Evolutionary conservation across 1,139 yeast genomes (phyloP).

Genomic region (Diutina rugosa): DNA sequence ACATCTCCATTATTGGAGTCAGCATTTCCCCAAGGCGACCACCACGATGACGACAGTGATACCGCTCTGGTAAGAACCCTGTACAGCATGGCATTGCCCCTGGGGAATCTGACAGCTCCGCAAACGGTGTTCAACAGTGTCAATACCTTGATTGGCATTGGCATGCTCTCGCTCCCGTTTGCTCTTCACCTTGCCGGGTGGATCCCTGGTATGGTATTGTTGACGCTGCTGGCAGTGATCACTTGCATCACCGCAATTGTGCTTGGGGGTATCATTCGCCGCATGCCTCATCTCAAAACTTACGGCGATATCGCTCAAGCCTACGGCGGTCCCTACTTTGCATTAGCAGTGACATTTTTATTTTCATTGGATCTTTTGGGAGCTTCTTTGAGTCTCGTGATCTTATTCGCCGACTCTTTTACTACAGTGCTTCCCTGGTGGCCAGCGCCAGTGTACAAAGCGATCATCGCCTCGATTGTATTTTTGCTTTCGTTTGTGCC

Average conservation of each 20-base stretch:
- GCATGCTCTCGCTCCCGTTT: conserved; percentile 70
- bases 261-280: conserved; percentile 20
- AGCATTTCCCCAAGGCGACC: neutral
- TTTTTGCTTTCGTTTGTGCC: conserved; percentile 53
- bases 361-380: conserved; percentile 72
- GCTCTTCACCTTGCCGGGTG: conserved; percentile 77
- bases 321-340: conserved; percentile 31
- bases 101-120: conserved; percentile 38
- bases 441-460: conserved; percentile 20
- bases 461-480: conserved; percentile 28
- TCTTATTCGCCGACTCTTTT: conserved; percentile 78
- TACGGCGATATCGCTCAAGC: conserved; percentile 34
- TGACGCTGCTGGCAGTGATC: conserved; percentile 43
- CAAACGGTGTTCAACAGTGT: conserved; percentile 85
- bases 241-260: conserved; percentile 61
- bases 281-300: conserved; percentile 21
- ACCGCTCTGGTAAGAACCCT: neutral
- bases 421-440: conserved; percentile 33
- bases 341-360: conserved; percentile 52
- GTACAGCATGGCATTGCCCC: neutral
- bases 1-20: neutral
- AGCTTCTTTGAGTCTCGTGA: conserved; percentile 62
- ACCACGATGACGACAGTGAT: neutral
- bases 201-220: conserved; percentile 46
- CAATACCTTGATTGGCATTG: conserved; percentile 78